Evolutionary conservation across 495 filamentous ascomycete species (phyloP).

Genomic region (Monascus purpureus): DNA sequence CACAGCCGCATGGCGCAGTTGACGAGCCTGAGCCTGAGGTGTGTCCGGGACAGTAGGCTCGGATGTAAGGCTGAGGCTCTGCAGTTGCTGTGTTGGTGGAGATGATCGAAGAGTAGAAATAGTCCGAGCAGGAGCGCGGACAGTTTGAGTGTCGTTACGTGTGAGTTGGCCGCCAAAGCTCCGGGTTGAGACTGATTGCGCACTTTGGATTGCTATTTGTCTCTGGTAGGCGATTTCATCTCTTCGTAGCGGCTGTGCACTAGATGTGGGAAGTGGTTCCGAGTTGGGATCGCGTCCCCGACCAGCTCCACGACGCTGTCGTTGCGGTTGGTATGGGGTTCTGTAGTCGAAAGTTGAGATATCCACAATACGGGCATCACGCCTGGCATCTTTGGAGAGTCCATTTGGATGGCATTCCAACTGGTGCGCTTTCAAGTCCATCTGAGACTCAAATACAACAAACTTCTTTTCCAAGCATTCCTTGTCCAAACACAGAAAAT

Average conservation of each 20-base stretch:
- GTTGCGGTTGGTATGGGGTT: constrained; percentile 50
- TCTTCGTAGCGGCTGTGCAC: constrained; percentile 67
- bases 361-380: constrained; percentile 78
- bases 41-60: constrained; percentile 25
- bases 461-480: constrained; percentile 97
- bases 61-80: constrained; percentile 20
- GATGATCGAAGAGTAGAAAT: constrained; percentile 22
- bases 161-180: constrained; percentile 75
- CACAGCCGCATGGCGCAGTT: constrained; percentile 58
- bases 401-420: constrained; percentile 62
- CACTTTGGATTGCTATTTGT: constrained; percentile 79
- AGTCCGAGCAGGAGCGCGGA: constrained; percentile 28
- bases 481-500: constrained; percentile 70
- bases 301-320: constrained; percentile 46
- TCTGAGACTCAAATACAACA: constrained; percentile 86
- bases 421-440: constrained; percentile 86
- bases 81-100: constrained; percentile 28
- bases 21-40: constrained; percentile 66
- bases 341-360: constrained; percentile 74
- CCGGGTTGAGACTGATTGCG: constrained; percentile 61
- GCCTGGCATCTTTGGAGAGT: constrained; percentile 66
- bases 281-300: constrained; percentile 62
- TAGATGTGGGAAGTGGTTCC: constrained; percentile 62
- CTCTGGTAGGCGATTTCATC: constrained; percentile 89
- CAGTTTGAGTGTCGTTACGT: constrained; percentile 32